Evolutionary conservation across 2,329 filamentous ascomycete species (phyloP), one percentile per base, ranked within the genome.

Genomic region (Fusarium continuum): DNA sequence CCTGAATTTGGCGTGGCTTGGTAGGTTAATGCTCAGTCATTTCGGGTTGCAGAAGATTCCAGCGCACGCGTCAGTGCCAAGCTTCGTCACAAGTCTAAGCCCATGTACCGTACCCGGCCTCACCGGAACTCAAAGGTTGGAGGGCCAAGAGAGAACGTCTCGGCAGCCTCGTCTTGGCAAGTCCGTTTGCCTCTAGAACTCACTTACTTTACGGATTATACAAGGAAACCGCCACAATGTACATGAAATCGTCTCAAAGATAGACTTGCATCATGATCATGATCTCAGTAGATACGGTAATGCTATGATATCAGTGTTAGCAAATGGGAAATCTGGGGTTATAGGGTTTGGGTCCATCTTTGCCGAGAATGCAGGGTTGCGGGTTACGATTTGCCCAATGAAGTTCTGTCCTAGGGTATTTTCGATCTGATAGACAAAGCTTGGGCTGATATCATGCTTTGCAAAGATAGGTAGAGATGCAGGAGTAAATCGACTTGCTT

Each of bases 11-110:
- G 20, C 9, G 34, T 59, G 56, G 34, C 55, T 61, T 60, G 46
- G 23, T 41, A 28, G 26, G 22, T 55, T 20, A 60, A 36, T 58
- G 41, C 44, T 55, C 50, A 55, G 31, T 36, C 25, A 47, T 38
- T 50, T 58, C 51, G 50, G 48, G 60, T 56, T 58, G 65, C 58
- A 51, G 32, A 53, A 54, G 23, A 23, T 31, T 45, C 28, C 17
- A 44, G 31, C 23, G 44, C 50, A 62, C 61, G 61, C 68, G 68
- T 70, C 64, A 70, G 55, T 69, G 68, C 68, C 68, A 71, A 71
- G 68, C 55, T 53, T 40, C 29, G 29, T 48, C 43, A 36, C 53
- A 55, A 45, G 34, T 56, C 29, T 32, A 49, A 50, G 41, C 32
- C 49, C 32, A 49, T 41, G 50, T 53, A 34, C 26, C 41, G 58